Base-by-base conservation (phyloP, 1,284 basidiomycete genomes). In the Ustilago cynodontis region DNA sequence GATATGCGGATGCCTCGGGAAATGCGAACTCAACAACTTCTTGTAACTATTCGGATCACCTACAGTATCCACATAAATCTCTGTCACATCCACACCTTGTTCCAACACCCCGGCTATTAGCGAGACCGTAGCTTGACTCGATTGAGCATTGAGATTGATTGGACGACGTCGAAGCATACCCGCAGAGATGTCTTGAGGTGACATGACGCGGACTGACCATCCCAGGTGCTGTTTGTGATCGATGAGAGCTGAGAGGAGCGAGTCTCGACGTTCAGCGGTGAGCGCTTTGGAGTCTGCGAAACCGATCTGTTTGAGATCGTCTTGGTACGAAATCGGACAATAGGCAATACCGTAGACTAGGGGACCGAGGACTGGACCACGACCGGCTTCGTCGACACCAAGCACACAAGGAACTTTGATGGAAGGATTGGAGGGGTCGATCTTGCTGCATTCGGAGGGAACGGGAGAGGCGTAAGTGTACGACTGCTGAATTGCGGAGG, bases 251-350 rank as follows among this genome's bases (percentile, higher is more conserved):
- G 82, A 70, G 31, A 88, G 81, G 1, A 88, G 79, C 24, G 69
- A 64, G 45, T 83, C 79, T 9, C 87, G 77, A 22, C 81, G 65
- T 45, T 84, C 91, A 11, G 92, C 88, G 0, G 91, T 93, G 72
- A 99, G 88, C 0, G 93, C 93, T 86, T 99, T 99, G 6, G 96
- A 98, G 87, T 99, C 95, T 76, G 94, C 94, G 86, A 98, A 99
- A 0, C 96, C 96, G 3, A 98, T 89, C 6, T 88, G 86, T 55
- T 94, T 91, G 55, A 99, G 87, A 2, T 33, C 41, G 9, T 92
- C 90, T 79, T 92, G 89, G 87, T 93, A 98, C 11, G 91, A 88
- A 4, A 90, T 88, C 0, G 94, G 93, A 81, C 95, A 98, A 86
- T 94, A 98, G 0, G 96, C 94, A 26, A 96, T 91, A 1, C 93